These are phyloP conservation scores for Halophytophthora polymorphica DNA, from an alignment of 352 stramenopile species.

Conservation along the genomic window DNA sequence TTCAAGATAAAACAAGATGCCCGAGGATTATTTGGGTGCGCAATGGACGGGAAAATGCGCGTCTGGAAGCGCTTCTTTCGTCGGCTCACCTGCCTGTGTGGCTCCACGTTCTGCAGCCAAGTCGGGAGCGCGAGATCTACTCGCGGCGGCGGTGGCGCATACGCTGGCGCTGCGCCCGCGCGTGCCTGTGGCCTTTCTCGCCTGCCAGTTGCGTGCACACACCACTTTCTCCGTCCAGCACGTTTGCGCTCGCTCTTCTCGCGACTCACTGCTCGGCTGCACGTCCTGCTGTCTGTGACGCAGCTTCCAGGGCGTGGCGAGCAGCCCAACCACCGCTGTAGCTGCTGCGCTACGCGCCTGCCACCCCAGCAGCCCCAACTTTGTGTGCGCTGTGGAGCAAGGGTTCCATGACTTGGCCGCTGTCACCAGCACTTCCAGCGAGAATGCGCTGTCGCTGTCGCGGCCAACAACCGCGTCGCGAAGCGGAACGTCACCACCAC, in stretches of 20 bases:
- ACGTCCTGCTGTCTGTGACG: neutral
- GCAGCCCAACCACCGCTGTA: constrained; percentile 8
- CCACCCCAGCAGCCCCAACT: constrained; percentile 13
- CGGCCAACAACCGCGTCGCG: constrained; percentile 5
- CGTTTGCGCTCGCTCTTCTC: neutral
- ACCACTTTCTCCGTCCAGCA: neutral
- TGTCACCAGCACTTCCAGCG: constrained; percentile 5
- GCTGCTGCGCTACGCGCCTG: constrained; percentile 16
- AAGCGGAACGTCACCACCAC: neutral
- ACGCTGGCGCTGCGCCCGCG: constrained; percentile 19
- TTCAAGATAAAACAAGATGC: too few relatives aligned
- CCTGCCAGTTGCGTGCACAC: constrained; percentile 13
- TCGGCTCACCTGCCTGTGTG: neutral
- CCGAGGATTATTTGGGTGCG: constrained; percentile 6
- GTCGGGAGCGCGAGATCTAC: constrained; percentile 21
- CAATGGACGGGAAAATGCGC: neutral
- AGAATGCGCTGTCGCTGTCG: neutral
- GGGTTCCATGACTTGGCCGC: constrained; percentile 15
- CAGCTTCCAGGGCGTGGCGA: constrained; percentile 23
- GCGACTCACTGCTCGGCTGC: neutral
- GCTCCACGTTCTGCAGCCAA: constrained; percentile 10
- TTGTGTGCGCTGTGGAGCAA: constrained; percentile 20
- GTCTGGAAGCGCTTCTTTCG: neutral
- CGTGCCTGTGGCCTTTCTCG: constrained; percentile 19
- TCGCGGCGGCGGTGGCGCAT: constrained; percentile 14